Evolutionary conservation across 495 filamentous ascomycete genomes (phyloP), one percentile per base, ranked within the genome.

Genomic region (Hypoxylon lienhwacheense): DNA sequence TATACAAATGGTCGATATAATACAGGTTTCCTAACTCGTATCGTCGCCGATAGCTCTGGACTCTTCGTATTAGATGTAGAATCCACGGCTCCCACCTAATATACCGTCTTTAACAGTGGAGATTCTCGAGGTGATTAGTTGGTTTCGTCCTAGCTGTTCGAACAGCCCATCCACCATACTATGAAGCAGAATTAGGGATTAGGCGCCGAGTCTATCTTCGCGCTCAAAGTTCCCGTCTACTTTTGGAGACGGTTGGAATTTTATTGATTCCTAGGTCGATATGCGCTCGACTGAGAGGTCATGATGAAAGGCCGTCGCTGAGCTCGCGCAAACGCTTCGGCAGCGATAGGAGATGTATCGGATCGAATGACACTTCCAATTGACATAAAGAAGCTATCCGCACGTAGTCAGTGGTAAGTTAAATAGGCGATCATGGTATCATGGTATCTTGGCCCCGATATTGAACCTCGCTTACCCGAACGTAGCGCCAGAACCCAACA

Each of bases 291-390:
- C 24, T 55, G 72, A 15, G 77, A 65, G 21, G 82, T 76, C 75
- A 87, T 77, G 52, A 89, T 78, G 21, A 86, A 75, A 10, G 86
- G 83, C 24, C 77, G 70, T 56, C 81, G 71, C 64, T 81, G 76
- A 11, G 82, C 78, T 62, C 74, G 75, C 25, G 77, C 69, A 63
- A 84, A 89, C 5, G 81, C 80, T 66, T 88, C 82, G 25, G 76
- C 75, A 5, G 79, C 69, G 28, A 82, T 77, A 4, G 83, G 81
- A 0, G 85, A 85, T 41, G 74, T 70, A 60, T 96, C 91, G 12
- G 90, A 87, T 66, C 93, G 86, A 63, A 98, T 97, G 14, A 92
- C 90, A 59, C 88, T 95, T 54, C 93, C 93, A 64, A 98, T 96
- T 28, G 88, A 91, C 93, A 98, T 98, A 80, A 98, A 98, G 72